Evolutionary conservation across 2,329 filamentous ascomycete species (phyloP).

Genomic region (Mycosphaerella sp.): DNA sequence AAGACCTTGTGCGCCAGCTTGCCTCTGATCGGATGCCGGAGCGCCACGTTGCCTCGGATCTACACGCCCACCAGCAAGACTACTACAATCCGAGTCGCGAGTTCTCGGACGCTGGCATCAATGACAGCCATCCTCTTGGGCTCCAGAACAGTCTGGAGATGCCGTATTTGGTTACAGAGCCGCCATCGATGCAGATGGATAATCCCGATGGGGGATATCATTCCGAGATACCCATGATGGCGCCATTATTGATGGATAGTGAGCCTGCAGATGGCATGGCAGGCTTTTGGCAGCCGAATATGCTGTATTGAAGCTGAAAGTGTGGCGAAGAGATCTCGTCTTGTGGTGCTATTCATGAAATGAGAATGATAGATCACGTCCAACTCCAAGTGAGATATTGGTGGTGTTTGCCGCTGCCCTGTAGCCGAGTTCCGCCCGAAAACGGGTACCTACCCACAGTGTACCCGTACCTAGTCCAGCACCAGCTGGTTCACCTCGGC

Average conservation of each 20-base stretch:
- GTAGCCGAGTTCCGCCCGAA: slow-evolving; percentile 4
- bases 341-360: background rate
- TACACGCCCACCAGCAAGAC: background rate
- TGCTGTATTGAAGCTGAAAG: slow-evolving; percentile 36
- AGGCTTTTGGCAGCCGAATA: slow-evolving; percentile 43
- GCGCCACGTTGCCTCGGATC: background rate
- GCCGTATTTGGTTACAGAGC: background rate
- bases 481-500: slow-evolving; percentile 8
- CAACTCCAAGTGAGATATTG: too few species aligned
- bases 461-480: too few species aligned
- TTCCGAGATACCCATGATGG: background rate
- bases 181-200: background rate
- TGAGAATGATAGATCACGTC: background rate
- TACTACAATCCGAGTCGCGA: background rate
- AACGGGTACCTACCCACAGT: background rate
- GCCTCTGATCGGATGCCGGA: background rate
- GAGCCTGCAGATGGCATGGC: slow-evolving; percentile 21
- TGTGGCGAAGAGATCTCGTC: slow-evolving; percentile 3
- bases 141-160: background rate
- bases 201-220: background rate
- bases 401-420: background rate
- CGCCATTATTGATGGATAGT: background rate
- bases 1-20: slow-evolving; percentile 12
- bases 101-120: background rate
- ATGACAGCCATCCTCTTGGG: background rate